Evolutionary conservation across 2,329 filamentous ascomycete genomes (phyloP), one percentile per base, ranked within the genome.

Genomic region (Botrytis medusae): DNA sequence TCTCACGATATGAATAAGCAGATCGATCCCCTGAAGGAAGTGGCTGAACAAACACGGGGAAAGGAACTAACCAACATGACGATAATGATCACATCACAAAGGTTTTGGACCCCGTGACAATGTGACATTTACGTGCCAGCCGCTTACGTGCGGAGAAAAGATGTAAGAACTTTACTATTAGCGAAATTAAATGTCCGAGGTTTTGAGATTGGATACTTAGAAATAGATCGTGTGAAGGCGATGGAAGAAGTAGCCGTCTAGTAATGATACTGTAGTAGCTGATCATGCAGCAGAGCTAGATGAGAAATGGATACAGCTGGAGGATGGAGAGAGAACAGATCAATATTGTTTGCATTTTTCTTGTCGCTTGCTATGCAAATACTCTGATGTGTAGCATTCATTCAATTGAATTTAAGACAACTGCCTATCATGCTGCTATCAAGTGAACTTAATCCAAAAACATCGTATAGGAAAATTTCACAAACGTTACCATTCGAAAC

Each of bases 1-100:
- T 67, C 25, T 68, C 48, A 59, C 34, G 34, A 51, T 25, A 68
- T 68, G 65, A 68, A 42, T 68, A 68, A 68, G 46, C 65, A 68
- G 16, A 54, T 51, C 34, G 42, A 68, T 7, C 51, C 29, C 20
- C 20, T 37, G 29, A 65, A 48, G 63, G 63, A 65, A 48, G 63
- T 65, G 63, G 63, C 63, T 65, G 63, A 48, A 48, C 29, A 48
- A 48, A 48, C 18, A 18, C 48, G 63, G 44, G 62, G 40, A 14
- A 57, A 57, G 51, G 63, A 44, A 65, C 22, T 48, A 48, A 48
- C 44, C 44, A 65, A 37, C 12, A 48, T 48, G 25, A 29, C 8
- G 29, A 48, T 6, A 42, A 37, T 48, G 63, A 29, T 34, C 44
- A 65, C 3, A 48, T 37, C 63, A 48, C 29, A 29, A 65, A 46